Evolutionary conservation across 208 protist species (phyloP).

Genomic region (Strigomonas culicis): DNA sequence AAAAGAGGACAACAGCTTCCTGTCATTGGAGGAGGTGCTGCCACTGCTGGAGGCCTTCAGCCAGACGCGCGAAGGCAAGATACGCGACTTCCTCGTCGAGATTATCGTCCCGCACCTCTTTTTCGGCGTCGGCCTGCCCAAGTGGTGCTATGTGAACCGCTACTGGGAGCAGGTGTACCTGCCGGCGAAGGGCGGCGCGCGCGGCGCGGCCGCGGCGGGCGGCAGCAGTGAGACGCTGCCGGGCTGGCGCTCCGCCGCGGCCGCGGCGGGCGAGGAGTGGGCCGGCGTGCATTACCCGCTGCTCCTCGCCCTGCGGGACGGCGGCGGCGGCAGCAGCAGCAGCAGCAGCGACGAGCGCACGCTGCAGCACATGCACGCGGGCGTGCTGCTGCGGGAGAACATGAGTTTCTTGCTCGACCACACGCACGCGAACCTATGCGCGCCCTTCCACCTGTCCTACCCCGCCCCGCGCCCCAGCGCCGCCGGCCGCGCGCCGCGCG

Average conservation of each 20-base stretch:
- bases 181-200: too few species aligned
- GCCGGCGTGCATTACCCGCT: too few species aligned
- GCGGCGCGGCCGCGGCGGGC: too few species aligned
- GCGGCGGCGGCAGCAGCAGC: neutral
- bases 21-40: slow-evolving; percentile 33
- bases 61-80: slow-evolving; percentile 31
- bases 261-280: too few species aligned
- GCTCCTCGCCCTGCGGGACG: neutral
- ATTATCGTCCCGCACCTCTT: slow-evolving; percentile 68
- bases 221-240: too few species aligned
- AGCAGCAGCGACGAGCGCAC: slow-evolving; percentile 1
- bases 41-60: slow-evolving; percentile 45
- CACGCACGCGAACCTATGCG: neutral
- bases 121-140: slow-evolving; percentile 35
- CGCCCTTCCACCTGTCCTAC: too few species aligned
- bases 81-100: slow-evolving; percentile 52
- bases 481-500: too few species aligned
- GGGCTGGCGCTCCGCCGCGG: too few species aligned
- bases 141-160: too few species aligned
- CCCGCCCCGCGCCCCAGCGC: too few species aligned
- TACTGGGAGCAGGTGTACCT: too few species aligned
- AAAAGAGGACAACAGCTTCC: slow-evolving; percentile 13
- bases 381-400: neutral
- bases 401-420: neutral
- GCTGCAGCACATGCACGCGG: neutral